Percentiles rank a stretch among this genome's conserved stretches.
Evolutionary conservation across 208 protist species (phyloP).

Genomic region (Acanthamoeba castellanii): DNA sequence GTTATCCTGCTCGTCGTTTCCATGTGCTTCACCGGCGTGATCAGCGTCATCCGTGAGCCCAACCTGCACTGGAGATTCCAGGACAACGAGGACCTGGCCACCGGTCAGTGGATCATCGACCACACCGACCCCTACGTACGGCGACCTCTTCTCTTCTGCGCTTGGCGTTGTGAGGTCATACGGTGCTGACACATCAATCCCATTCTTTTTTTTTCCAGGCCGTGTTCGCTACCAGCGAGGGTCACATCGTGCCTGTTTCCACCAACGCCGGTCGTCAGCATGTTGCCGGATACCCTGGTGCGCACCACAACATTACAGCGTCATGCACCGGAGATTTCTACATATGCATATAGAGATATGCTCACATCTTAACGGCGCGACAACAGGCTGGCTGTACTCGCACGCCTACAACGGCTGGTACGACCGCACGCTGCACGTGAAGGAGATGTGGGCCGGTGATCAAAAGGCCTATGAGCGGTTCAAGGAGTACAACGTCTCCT

Average conservation of each 20-base stretch:
- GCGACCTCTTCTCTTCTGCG: neutral
- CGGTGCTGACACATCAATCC: no score
- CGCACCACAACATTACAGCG: neutral
- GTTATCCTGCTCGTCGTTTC: neutral
- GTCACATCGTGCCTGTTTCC: slow-evolving; percentile 53
- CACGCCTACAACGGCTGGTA: slow-evolving; percentile 65
- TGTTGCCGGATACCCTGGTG: slow-evolving; percentile 45
- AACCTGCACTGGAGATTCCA: slow-evolving; percentile 71
- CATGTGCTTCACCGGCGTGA: slow-evolving; percentile 39
- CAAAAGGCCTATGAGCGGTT: neutral
- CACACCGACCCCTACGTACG: slow-evolving; percentile 41
- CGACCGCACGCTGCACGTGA: slow-evolving; percentile 49
- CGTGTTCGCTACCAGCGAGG: slow-evolving; percentile 45
- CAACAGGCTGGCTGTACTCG: slow-evolving; percentile 56
- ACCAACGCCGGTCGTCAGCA: slow-evolving; percentile 61
- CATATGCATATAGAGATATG: neutral
- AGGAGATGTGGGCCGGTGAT: slow-evolving; percentile 52
- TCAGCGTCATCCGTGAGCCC: slow-evolving; percentile 48
- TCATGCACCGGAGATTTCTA: neutral
- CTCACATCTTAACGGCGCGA: neutral
- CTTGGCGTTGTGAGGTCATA: neutral
- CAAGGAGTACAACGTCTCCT: slow-evolving; percentile 36
- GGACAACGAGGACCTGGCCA: slow-evolving; percentile 38
- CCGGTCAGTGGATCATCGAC: slow-evolving; percentile 68
- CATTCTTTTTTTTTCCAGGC: neutral